Evolutionary conservation across 2,329 filamentous ascomycete genomes (phyloP).

Genomic region (Chaetomium globosum): DNA sequence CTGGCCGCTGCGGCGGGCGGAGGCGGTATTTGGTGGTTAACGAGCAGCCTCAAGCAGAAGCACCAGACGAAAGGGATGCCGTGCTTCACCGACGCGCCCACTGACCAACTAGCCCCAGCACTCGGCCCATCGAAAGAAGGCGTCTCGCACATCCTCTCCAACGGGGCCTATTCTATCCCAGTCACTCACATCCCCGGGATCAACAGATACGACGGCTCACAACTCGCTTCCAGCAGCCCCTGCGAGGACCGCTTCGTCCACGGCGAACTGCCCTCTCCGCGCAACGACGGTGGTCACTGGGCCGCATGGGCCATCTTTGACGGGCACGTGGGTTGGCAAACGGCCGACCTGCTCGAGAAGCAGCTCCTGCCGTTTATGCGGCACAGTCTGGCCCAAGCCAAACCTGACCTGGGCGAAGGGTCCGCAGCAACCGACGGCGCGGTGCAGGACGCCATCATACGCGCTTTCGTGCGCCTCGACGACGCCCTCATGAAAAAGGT

Average conservation of each 20-base stretch:
- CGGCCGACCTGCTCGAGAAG: slow-evolving; percentile 4
- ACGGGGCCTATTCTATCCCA: not conserved
- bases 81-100: not conserved
- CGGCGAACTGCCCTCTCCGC: not conserved
- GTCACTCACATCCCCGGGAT: not conserved
- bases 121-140: not conserved
- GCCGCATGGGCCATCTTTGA: not conserved
- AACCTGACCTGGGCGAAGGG: not conserved
- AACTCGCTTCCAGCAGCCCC: not conserved
- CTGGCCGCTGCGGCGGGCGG: not conserved
- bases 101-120: not conserved
- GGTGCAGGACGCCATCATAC: not conserved
- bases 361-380: slow-evolving; percentile 1
- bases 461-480: not conserved
- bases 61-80: not conserved
- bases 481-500: not conserved
- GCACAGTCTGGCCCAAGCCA: not conserved
- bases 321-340: not conserved
- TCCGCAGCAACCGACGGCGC: not conserved
- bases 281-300: not conserved
- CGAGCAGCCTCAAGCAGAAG: not conserved
- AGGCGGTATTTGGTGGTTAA: not conserved
- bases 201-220: not conserved
- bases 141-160: not conserved
- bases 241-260: slow-evolving; percentile 5